A percentile compares a stretch with the other conserved stretches of the same genome.
phyloP scores from a whole-genome alignment of 1,284 basidiomycete species.

The Gymnopus androsaceus region DNA sequence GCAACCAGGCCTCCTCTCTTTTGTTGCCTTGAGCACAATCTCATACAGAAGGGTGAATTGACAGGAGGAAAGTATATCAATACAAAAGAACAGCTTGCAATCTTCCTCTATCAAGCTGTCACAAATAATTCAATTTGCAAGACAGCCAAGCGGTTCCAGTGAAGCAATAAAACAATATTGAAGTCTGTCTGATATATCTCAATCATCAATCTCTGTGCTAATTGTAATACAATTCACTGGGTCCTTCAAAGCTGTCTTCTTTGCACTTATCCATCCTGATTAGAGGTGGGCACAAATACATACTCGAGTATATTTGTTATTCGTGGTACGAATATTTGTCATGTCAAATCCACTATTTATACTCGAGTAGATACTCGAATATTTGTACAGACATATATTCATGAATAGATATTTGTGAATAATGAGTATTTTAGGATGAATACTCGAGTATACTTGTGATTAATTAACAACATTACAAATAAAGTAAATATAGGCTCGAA shows the following conservation, averaged over 20 bases:
- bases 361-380: too few relatives aligned
- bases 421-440: too few relatives aligned
- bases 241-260: not conserved
- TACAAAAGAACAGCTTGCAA: not conserved
- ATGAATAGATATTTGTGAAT: too few relatives aligned
- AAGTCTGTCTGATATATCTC: constrained; percentile 21
- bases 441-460: too few relatives aligned
- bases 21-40: constrained; percentile 20
- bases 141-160: constrained; percentile 1
- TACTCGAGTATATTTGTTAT: too few relatives aligned
- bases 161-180: not conserved
- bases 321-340: too few relatives aligned
- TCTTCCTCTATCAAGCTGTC: constrained; percentile 1
- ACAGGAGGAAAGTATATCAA: constrained; percentile 7
- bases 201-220: not conserved
- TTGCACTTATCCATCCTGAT: not conserved
- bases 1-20: constrained; percentile 16
- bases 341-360: too few relatives aligned
- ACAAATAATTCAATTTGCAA: not conserved
- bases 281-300: too few relatives aligned
- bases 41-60: constrained; percentile 6
- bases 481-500: too few relatives aligned
- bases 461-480: too few relatives aligned
- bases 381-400: too few relatives aligned
- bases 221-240: not conserved